phyloP scores from a whole-genome alignment of 2,329 filamentous ascomycete genomes.

The Fusarium algeriense region DNA sequence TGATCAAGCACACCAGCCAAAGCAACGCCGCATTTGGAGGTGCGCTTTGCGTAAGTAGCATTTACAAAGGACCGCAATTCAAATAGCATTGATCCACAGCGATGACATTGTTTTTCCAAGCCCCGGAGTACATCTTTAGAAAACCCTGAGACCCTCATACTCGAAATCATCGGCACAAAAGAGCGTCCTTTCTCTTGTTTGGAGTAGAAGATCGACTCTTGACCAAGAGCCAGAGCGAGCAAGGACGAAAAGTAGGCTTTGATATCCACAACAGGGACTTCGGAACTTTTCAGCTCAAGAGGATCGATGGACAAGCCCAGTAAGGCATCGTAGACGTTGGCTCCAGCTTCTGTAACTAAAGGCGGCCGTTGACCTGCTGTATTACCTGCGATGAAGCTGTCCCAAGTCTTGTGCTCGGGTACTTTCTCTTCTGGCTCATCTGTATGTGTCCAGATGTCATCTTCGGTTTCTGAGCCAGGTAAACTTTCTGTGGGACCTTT shows the following conservation, averaged over 20 bases:
- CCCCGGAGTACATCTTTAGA: constrained; percentile 63
- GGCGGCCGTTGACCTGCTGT: constrained; percentile 55
- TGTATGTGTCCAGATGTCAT: constrained; percentile 61
- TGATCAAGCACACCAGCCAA: constrained; percentile 63
- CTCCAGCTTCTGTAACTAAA: constrained; percentile 77
- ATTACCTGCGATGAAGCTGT: constrained; percentile 67
- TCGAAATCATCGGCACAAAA: constrained; percentile 64
- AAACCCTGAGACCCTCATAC: constrained; percentile 68
- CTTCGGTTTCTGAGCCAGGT: constrained; percentile 15
- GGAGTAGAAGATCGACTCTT: constrained; percentile 77
- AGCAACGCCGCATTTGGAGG: constrained; percentile 63
- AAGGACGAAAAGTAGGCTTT: constrained; percentile 68
- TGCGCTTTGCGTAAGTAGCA: constrained; percentile 58
- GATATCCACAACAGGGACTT: constrained; percentile 60
- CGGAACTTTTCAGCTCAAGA: constrained; percentile 53
- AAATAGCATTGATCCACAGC: constrained; percentile 62
- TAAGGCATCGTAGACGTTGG: constrained; percentile 74
- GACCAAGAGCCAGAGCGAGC: constrained; percentile 75
- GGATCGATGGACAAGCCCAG: constrained; percentile 59
- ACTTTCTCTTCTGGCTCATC: constrained; percentile 48
- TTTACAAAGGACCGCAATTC: constrained; percentile 62
- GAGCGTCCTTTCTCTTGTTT: constrained; percentile 66
- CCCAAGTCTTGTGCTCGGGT: constrained; percentile 74
- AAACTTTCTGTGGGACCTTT: constrained; percentile 10
- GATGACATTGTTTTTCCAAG: constrained; percentile 60